Percentiles rank a stretch among this genome's conserved stretches.
phyloP scores from a whole-genome alignment of 164 flowering plant species.

The Berberis vulgaris region DNA sequence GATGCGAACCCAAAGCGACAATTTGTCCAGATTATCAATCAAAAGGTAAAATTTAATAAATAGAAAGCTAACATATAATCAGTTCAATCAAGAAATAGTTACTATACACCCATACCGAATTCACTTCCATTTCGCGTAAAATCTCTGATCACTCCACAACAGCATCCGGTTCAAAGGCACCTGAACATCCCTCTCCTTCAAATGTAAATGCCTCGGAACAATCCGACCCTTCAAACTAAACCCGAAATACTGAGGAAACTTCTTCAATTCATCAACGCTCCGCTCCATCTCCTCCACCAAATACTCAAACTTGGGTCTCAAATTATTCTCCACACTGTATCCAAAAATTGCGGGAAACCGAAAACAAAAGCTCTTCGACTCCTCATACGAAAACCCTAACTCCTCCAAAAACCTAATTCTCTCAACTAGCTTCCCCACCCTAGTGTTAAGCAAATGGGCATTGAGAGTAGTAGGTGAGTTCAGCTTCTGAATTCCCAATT shows the following conservation, averaged over 20 bases:
- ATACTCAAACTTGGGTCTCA: conserved; percentile 55
- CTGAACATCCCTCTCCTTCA: conserved; percentile 42
- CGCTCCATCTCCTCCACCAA: conserved; percentile 49
- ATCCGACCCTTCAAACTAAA: conserved; percentile 52
- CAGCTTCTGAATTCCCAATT: conserved; percentile 43
- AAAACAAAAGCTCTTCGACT: conserved; percentile 36
- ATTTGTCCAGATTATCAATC: too few relatives aligned
- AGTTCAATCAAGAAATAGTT: neutral
- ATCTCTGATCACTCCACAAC: conserved; percentile 52
- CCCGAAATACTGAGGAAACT: conserved; percentile 62
- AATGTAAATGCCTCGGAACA: conserved; percentile 59
- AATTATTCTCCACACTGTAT: conserved; percentile 45
- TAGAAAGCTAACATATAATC: neutral
- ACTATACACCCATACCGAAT: neutral
- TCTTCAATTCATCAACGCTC: conserved; percentile 45
- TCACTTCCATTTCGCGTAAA: conserved; percentile 58
- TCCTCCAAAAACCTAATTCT: conserved; percentile 39
- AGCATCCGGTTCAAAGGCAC: conserved; percentile 49
- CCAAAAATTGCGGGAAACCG: conserved; percentile 64
- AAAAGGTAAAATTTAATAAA: neutral
- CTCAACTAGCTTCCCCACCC: conserved; percentile 27
- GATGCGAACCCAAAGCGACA: too few relatives aligned
- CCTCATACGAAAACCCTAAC: conserved; percentile 39
- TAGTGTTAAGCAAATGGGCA: conserved; percentile 51
- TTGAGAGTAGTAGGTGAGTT: conserved; percentile 38